phyloP scores from a whole-genome alignment of 2,329 filamentous ascomycete species.

The Alternaria dauci region DNA sequence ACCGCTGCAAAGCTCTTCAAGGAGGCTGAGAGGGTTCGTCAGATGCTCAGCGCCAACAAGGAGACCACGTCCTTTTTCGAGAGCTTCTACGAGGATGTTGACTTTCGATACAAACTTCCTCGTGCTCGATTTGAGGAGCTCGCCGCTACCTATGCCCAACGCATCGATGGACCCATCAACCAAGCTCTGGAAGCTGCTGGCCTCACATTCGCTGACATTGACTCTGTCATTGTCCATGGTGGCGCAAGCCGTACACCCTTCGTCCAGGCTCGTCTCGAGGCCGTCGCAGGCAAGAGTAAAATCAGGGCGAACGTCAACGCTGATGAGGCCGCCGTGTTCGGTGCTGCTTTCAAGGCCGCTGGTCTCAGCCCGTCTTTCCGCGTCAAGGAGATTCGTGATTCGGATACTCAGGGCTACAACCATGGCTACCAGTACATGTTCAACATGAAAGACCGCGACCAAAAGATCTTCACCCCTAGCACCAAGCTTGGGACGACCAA shows the following conservation, averaged over 20 bases:
- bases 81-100: slow-evolving; percentile 87
- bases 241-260: slow-evolving; percentile 91
- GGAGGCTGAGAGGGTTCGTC: slow-evolving; percentile 85
- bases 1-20: slow-evolving; percentile 91
- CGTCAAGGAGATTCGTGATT: slow-evolving; percentile 92
- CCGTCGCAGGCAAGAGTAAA: slow-evolving; percentile 76
- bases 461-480: slow-evolving; percentile 82
- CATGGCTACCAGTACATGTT: slow-evolving; percentile 78
- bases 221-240: slow-evolving; percentile 92
- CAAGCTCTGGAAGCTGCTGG: slow-evolving; percentile 77
- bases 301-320: slow-evolving; percentile 94
- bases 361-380: slow-evolving; percentile 93
- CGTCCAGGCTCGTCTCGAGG: slow-evolving; percentile 87
- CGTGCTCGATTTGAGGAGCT: slow-evolving; percentile 83
- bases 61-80: slow-evolving; percentile 85
- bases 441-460: slow-evolving; percentile 73
- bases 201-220: slow-evolving; percentile 76
- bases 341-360: slow-evolving; percentile 92
- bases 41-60: slow-evolving; percentile 91
- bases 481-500: slow-evolving; percentile 82
- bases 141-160: slow-evolving; percentile 70
- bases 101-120: slow-evolving; percentile 89
- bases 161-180: slow-evolving; percentile 74
- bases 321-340: slow-evolving; percentile 95
- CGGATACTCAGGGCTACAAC: slow-evolving; percentile 78